Percentiles rank a stretch among this genome's conserved stretches.
Conservation (phyloP, 2,329 filamentous ascomycete species). For the Exophiala spinifera region DNA sequence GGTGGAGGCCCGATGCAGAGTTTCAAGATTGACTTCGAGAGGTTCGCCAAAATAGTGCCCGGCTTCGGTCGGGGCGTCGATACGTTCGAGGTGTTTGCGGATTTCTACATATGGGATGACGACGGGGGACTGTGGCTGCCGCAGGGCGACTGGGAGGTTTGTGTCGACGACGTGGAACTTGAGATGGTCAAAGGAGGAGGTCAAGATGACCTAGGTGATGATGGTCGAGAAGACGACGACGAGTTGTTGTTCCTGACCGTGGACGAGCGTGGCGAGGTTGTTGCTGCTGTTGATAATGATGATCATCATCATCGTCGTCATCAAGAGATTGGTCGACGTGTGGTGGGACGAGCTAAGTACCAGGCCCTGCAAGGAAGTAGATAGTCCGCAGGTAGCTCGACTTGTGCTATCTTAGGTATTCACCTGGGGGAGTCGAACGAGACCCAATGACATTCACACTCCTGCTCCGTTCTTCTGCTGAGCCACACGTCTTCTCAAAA, state of each 20-base stretch:
- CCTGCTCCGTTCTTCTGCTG: no score
- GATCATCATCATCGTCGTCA: no score
- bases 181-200: not conserved
- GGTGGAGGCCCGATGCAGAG: conserved; percentile 1
- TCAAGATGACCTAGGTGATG: not conserved
- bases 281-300: no score
- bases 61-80: conserved; percentile 1
- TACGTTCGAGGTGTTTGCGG: conserved; percentile 3
- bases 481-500: no score
- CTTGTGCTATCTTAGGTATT: no score
- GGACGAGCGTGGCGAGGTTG: no score
- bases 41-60: not conserved
- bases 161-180: conserved; percentile 6
- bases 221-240: not conserved
- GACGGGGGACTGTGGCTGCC: not conserved
- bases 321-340: no score
- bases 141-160: conserved; percentile 7
- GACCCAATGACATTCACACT: no score
- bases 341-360: no score
- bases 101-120: not conserved
- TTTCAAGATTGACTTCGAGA: not conserved
- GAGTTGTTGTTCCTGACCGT: not conserved
- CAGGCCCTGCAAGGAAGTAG: no score
- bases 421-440: no score
- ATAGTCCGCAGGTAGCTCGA: no score